Evolutionary conservation across 2,329 filamentous ascomycete species (phyloP).

Genomic region (Sarocladiaceae sp.): DNA sequence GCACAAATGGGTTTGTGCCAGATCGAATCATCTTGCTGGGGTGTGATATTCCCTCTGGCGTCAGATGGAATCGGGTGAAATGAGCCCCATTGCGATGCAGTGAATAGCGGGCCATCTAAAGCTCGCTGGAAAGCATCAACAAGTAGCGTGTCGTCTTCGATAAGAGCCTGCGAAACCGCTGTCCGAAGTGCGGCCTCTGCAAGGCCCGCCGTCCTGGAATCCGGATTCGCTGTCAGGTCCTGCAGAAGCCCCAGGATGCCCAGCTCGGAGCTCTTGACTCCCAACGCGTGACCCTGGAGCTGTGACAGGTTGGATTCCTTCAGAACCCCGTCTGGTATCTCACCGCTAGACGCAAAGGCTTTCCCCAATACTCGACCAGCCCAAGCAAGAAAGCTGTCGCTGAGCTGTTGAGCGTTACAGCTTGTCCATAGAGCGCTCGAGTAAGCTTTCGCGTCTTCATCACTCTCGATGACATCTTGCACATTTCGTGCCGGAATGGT

Average conservation of each 20-base stretch:
- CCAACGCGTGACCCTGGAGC: constrained; percentile 39
- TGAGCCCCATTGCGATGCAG: constrained; percentile 50
- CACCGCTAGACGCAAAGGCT: constrained; percentile 71
- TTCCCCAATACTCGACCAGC: constrained; percentile 77
- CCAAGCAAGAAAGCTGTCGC: constrained; percentile 72
- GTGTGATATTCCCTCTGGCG: neutral
- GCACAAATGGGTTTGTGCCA: constrained; percentile 35
- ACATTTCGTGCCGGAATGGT: constrained; percentile 35
- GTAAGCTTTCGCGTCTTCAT: constrained; percentile 55
- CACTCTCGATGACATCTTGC: constrained; percentile 63
- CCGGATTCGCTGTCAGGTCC: constrained; percentile 52
- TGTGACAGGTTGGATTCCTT: constrained; percentile 51
- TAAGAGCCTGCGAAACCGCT: constrained; percentile 47
- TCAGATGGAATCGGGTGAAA: constrained; percentile 53
- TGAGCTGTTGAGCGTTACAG: constrained; percentile 57
- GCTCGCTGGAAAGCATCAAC: constrained; percentile 44
- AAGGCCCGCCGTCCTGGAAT: constrained; percentile 49
- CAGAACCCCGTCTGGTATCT: constrained; percentile 54
- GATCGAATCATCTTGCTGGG: constrained; percentile 16
- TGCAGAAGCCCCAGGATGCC: constrained; percentile 57
- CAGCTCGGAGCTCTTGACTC: constrained; percentile 51
- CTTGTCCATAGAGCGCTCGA: constrained; percentile 70
- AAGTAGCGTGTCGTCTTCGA: constrained; percentile 40
- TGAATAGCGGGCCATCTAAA: constrained; percentile 44
- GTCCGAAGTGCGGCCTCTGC: constrained; percentile 54